Evolutionary conservation across 1,139 yeast species (phyloP).

Genomic region (Zygoascus sp.): DNA sequence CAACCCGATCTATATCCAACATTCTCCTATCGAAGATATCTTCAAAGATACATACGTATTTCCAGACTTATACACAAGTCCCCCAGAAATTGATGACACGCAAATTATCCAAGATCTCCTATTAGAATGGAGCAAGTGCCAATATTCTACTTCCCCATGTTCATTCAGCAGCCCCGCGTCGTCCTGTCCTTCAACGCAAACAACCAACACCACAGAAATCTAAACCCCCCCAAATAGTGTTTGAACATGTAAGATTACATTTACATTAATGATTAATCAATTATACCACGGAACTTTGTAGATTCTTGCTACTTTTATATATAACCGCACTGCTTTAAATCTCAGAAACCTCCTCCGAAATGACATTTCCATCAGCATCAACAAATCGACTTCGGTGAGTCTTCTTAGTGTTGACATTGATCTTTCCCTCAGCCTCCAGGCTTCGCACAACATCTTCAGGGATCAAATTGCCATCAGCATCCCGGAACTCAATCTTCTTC

Average conservation of each 20-base stretch:
- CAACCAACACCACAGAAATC: no score
- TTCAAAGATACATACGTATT: background rate
- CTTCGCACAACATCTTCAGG: constrained; percentile 29
- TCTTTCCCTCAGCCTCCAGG: constrained; percentile 18
- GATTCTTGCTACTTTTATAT: background rate
- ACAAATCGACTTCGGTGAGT: background rate
- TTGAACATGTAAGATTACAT: background rate
- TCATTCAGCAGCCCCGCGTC: background rate
- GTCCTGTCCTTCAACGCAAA: no score
- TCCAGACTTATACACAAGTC: background rate
- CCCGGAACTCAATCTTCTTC: constrained; percentile 30
- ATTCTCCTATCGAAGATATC: background rate
- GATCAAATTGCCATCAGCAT: constrained; percentile 32
- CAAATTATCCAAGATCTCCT: background rate
- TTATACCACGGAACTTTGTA: background rate
- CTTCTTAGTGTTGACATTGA: constrained; percentile 11
- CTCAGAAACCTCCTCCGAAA: constrained; percentile 5
- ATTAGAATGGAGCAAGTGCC: background rate
- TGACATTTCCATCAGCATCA: constrained; percentile 4
- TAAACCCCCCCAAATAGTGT: no score
- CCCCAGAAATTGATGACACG: background rate
- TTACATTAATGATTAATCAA: background rate
- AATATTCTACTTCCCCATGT: background rate
- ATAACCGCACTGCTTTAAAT: constrained; percentile 6
- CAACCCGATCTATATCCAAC: background rate